These are phyloP conservation scores for Phytophthora cactorum DNA, from an alignment of 352 stramenopile species.

Conservation along the genomic window DNA sequence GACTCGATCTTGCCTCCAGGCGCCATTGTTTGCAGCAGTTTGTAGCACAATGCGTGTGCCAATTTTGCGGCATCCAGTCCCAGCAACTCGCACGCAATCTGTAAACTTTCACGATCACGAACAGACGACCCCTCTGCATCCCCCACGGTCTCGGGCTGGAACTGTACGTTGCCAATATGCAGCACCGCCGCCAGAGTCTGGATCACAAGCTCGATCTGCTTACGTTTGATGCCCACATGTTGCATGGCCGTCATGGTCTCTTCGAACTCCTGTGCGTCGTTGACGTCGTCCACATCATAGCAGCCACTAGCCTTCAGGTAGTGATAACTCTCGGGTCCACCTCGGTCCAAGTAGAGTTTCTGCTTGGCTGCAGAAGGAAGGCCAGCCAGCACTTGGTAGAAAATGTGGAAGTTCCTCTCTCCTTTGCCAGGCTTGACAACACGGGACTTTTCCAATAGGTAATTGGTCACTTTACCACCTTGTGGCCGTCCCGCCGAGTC, in stretches of 20 bases:
- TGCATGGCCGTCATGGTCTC: constrained; percentile 89
- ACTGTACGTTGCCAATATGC: constrained; percentile 83
- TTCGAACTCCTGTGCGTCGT: constrained; percentile 91
- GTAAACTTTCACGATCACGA: constrained; percentile 53
- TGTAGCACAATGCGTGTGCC: constrained; percentile 83
- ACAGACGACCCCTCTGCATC: constrained; percentile 79
- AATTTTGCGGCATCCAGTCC: constrained; percentile 67
- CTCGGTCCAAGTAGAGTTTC: constrained; percentile 75
- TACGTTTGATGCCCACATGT: constrained; percentile 88
- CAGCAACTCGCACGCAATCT: constrained; percentile 71
- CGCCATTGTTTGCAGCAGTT: constrained; percentile 88
- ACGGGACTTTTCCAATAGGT: constrained; percentile 92
- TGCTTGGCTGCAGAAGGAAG: constrained; percentile 60
- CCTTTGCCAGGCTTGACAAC: constrained; percentile 86
- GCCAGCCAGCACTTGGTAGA: constrained; percentile 92
- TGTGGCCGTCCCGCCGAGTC: constrained; percentile 83
- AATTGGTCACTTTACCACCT: constrained; percentile 92
- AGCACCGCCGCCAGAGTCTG: constrained; percentile 83
- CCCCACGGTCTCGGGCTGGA: constrained; percentile 61
- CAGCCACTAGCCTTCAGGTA: constrained; percentile 92
- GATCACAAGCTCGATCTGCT: constrained; percentile 90
- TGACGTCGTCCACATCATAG: constrained; percentile 90
- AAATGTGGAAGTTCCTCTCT: constrained; percentile 96
- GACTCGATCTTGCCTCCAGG: constrained; percentile 83
- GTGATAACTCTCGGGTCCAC: constrained; percentile 77